phyloP scores from a whole-genome alignment of 805 yeast species.

The Dipodascopsis uninucleata region DNA sequence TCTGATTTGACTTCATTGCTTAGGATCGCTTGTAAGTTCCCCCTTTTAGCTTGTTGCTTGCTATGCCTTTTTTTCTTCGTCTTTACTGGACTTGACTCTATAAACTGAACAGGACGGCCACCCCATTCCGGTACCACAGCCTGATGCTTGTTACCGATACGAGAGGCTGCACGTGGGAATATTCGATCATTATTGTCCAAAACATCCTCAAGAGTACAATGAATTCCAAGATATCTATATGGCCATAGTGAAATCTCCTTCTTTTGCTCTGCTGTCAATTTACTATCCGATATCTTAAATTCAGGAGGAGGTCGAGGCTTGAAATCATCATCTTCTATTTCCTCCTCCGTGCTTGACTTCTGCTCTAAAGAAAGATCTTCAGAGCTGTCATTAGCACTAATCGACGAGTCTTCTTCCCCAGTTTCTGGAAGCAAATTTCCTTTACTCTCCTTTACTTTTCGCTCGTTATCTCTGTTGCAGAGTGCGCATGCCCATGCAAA shows the following conservation, averaged over 20 bases:
- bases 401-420: slow-evolving; percentile 8
- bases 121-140: slow-evolving; percentile 56
- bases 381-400: slow-evolving; percentile 4
- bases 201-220: slow-evolving; percentile 70
- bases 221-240: slow-evolving; percentile 72
- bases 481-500: slow-evolving; percentile 86
- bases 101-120: slow-evolving; percentile 59
- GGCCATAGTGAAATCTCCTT: slow-evolving; percentile 53
- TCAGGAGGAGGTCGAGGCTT: slow-evolving; percentile 11
- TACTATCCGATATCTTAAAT: slow-evolving; percentile 31
- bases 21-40: slow-evolving; percentile 36
- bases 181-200: slow-evolving; percentile 74
- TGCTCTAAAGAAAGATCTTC: background rate
- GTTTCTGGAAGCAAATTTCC: slow-evolving; percentile 30
- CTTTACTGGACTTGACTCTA: slow-evolving; percentile 28
- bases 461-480: slow-evolving; percentile 62
- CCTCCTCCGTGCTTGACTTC: too few relatives aligned
- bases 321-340: slow-evolving; percentile 13
- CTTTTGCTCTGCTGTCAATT: slow-evolving; percentile 32
- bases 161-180: slow-evolving; percentile 73
- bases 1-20: slow-evolving; percentile 34
- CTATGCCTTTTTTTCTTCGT: slow-evolving; percentile 32
- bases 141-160: slow-evolving; percentile 73
- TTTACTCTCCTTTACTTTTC: slow-evolving; percentile 39
- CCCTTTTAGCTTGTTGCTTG: slow-evolving; percentile 48